phyloP scores from a whole-genome alignment of 441 rosid genomes.

The Brassica hybrid region DNA sequence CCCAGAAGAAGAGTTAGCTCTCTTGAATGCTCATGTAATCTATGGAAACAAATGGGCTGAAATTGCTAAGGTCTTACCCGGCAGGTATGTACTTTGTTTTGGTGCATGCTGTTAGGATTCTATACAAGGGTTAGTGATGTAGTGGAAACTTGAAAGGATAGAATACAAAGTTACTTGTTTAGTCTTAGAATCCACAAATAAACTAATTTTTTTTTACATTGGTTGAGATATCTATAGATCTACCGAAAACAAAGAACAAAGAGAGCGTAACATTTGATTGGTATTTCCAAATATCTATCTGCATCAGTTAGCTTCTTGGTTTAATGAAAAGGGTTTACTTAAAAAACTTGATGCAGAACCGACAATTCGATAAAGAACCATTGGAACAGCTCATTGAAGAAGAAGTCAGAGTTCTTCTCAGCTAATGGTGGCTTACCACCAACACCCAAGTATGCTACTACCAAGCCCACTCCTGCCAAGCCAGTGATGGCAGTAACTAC shows the following conservation, averaged over 20 bases:
- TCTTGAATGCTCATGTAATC: conserved; percentile 84
- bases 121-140: background rate
- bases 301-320: background rate
- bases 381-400: conserved; percentile 99
- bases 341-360: conserved; percentile 63
- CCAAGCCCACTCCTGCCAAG: too few relatives aligned
- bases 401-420: conserved; percentile 77
- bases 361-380: conserved; percentile 96
- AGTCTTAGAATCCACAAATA: too few relatives aligned
- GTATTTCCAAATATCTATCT: too few relatives aligned
- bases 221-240: too few relatives aligned
- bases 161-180: too few relatives aligned
- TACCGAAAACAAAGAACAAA: too few relatives aligned
- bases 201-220: too few relatives aligned
- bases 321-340: conserved; percentile 15
- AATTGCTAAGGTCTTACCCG: conserved; percentile 92
- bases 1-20: conserved; percentile 80
- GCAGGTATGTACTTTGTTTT: conserved; percentile 56
- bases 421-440: conserved; percentile 83
- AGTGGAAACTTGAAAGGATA: too few relatives aligned
- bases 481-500: too few relatives aligned
- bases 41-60: too few relatives aligned
- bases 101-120: background rate
- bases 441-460: conserved; percentile 29
- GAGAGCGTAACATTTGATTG: too few relatives aligned